These are phyloP conservation scores for Termitomyces sp. DNA, from an alignment of 768 basidiomycete genomes.

Conservation along the genomic window DNA sequence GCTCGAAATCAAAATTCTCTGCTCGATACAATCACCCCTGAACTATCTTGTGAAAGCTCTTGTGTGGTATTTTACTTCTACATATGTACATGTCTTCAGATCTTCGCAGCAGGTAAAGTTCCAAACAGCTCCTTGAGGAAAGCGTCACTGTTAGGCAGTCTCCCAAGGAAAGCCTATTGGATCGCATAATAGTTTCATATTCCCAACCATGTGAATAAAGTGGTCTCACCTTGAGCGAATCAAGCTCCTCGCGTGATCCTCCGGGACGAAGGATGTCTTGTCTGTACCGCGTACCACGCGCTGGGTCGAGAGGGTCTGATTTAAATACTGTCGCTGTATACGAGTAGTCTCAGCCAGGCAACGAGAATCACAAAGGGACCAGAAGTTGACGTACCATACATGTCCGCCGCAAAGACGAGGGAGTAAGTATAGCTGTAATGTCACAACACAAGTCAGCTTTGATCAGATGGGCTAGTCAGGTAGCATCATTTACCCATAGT, in stretches of 20 bases:
- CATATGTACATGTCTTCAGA: background rate
- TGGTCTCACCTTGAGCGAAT: conserved; percentile 60
- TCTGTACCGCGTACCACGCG: conserved; percentile 62
- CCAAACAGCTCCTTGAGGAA: conserved; percentile 67
- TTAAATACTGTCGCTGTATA: conserved; percentile 68
- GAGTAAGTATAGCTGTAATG: conserved; percentile 57
- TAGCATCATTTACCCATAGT: conserved; percentile 46
- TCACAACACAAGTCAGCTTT: background rate
- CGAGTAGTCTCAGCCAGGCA: background rate
- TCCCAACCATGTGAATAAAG: background rate
- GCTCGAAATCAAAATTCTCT: no score
- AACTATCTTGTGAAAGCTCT: background rate
- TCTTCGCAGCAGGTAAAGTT: conserved; percentile 20
- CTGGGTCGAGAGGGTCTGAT: conserved; percentile 65
- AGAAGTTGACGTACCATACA: conserved; percentile 35
- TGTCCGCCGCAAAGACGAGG: conserved; percentile 54
- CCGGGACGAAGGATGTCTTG: conserved; percentile 71
- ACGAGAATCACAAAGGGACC: background rate
- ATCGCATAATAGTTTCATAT: background rate
- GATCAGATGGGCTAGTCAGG: background rate
- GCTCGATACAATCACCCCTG: background rate
- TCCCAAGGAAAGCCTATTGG: conserved; percentile 68
- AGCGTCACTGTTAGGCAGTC: conserved; percentile 68
- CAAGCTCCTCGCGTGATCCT: conserved; percentile 74
- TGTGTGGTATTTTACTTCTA: no score